Conservation (phyloP, 1,284 basidiomycete species). For the Moesziomyces sp. region DNA sequence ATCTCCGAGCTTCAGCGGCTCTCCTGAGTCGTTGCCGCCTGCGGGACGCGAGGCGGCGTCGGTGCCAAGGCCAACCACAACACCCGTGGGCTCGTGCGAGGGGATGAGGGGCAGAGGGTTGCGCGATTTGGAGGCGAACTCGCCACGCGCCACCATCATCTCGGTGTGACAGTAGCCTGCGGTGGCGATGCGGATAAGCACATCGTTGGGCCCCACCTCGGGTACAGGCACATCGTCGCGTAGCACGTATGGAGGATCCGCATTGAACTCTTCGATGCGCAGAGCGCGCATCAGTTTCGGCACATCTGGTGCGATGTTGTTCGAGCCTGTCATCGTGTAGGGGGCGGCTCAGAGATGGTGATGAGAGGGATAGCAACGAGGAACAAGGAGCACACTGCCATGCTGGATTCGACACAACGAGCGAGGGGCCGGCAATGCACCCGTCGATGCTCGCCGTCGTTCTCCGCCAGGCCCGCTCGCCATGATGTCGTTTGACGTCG, state of each 20-base stretch:
- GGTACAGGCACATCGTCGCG: slow-evolving; percentile 29
- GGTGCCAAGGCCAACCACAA: slow-evolving; percentile 31
- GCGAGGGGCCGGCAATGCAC: neutral
- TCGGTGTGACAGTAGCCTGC: slow-evolving; percentile 57
- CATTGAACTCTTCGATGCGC: slow-evolving; percentile 32
- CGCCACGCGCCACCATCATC: slow-evolving; percentile 46
- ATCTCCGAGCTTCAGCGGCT: slow-evolving; percentile 49
- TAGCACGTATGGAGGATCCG: slow-evolving; percentile 34
- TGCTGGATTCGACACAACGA: too few species aligned
- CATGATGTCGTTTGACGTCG: slow-evolving; percentile 4
- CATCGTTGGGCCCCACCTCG: slow-evolving; percentile 21
- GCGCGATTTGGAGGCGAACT: slow-evolving; percentile 32
- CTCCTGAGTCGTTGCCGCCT: slow-evolving; percentile 11
- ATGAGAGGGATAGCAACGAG: neutral
- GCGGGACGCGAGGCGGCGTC: slow-evolving; percentile 10
- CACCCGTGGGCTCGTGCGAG: slow-evolving; percentile 54
- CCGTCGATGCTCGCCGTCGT: slow-evolving; percentile 5
- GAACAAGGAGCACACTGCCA: too few species aligned
- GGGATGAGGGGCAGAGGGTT: slow-evolving; percentile 42
- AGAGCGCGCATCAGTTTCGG: slow-evolving; percentile 27
- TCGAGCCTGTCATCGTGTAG: slow-evolving; percentile 5
- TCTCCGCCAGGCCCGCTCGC: neutral
- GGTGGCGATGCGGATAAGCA: slow-evolving; percentile 41
- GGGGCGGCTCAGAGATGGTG: neutral
- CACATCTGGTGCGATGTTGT: slow-evolving; percentile 4